Evolutionary conservation across 805 yeast genomes (phyloP).

Genomic region (Lachancea lanzarotensis): DNA sequence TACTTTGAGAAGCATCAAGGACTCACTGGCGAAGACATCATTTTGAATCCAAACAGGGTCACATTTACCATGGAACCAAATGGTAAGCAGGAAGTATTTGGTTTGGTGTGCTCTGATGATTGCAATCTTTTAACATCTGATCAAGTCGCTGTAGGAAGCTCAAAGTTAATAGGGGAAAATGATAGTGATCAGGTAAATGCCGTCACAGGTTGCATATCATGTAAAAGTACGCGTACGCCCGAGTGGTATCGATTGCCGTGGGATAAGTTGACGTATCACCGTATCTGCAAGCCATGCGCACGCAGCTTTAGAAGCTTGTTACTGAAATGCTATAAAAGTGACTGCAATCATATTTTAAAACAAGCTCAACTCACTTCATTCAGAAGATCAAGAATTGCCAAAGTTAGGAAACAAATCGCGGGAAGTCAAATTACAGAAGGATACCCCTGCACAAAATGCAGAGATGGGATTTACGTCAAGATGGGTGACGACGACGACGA

Average conservation of each 20-base stretch:
- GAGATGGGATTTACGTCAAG: background rate
- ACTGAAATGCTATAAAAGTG: background rate
- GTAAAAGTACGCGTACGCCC: background rate
- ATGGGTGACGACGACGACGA: too few relatives aligned
- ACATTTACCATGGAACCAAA: background rate
- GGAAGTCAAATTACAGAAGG: background rate
- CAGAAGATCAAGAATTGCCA: background rate
- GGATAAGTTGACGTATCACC: background rate
- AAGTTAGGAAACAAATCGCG: background rate
- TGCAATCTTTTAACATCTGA: background rate
- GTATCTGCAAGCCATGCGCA: background rate
- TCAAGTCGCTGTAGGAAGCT: background rate
- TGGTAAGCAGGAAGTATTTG: background rate
- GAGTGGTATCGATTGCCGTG: background rate
- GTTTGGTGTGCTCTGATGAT: background rate
- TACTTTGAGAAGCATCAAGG: background rate
- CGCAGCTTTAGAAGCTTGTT: background rate
- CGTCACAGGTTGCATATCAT: background rate
- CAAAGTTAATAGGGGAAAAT: background rate
- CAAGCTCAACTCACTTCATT: background rate
- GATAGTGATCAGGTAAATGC: too few relatives aligned
- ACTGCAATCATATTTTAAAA: background rate
- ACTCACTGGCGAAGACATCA: background rate
- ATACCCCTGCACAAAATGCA: background rate
- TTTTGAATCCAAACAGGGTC: background rate